phyloP scores from a whole-genome alignment of 495 filamentous ascomycete genomes.

The Neurospora intermedia region DNA sequence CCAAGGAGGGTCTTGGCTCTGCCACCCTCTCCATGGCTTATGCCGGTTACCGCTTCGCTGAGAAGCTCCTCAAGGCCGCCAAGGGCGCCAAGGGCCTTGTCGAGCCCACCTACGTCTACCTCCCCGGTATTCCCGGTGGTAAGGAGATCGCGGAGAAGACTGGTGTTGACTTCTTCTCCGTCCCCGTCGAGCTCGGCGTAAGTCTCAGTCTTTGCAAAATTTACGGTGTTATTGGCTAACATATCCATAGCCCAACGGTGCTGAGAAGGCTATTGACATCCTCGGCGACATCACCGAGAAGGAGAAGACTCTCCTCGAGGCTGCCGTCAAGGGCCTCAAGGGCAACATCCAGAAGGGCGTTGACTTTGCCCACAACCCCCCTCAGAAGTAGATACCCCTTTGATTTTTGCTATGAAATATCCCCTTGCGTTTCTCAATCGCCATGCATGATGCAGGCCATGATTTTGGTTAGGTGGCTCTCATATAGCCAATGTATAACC shows the following conservation, averaged over 20 bases:
- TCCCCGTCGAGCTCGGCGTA: conserved; percentile 90
- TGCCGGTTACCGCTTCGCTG: conserved; percentile 88
- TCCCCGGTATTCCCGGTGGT: conserved; percentile 80
- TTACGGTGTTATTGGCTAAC: conserved; percentile 3
- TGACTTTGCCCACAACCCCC: conserved; percentile 72
- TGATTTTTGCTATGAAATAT: neutral
- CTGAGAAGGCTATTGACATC: conserved; percentile 70
- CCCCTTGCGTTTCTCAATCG: neutral
- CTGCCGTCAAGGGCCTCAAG: conserved; percentile 62
- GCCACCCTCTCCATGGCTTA: conserved; percentile 97
- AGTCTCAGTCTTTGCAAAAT: conserved; percentile 22
- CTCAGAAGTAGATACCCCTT: conserved; percentile 29
- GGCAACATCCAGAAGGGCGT: conserved; percentile 91
- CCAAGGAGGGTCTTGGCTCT: conserved; percentile 91
- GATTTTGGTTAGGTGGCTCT: conserved; percentile 3
- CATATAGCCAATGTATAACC: neutral
- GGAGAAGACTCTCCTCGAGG: conserved; percentile 80
- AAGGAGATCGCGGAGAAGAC: conserved; percentile 69
- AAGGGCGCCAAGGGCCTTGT: conserved; percentile 85
- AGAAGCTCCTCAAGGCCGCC: conserved; percentile 79
- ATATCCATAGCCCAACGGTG: conserved; percentile 60
- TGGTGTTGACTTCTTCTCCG: conserved; percentile 90
- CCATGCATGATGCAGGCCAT: neutral
- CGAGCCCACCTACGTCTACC: conserved; percentile 90
- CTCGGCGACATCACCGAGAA: conserved; percentile 59